phyloP scores from a whole-genome alignment of 192 early-diverging fungal genomes.

The Umbelopsis sp. region DNA sequence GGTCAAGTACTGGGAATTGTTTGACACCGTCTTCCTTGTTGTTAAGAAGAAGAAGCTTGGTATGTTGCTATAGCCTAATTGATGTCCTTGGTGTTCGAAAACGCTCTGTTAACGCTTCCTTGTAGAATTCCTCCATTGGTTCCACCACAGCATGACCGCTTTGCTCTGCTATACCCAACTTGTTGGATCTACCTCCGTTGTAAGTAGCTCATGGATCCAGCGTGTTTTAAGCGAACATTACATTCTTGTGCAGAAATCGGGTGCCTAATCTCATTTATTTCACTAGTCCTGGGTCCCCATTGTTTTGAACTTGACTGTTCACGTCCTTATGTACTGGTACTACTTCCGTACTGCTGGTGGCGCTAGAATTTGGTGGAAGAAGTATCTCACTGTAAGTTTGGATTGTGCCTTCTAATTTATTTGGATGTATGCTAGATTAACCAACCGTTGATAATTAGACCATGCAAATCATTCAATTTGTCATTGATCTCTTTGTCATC shows the following conservation, averaged over 20 bases:
- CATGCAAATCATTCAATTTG: slow-evolving; percentile 88
- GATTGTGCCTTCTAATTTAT: neutral
- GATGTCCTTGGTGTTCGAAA: neutral
- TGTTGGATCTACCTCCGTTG: slow-evolving; percentile 70
- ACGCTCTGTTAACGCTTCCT: neutral
- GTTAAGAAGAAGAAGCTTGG: slow-evolving; percentile 81
- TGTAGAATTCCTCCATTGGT: slow-evolving; percentile 87
- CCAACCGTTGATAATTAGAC: slow-evolving; percentile 31
- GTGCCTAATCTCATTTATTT: neutral
- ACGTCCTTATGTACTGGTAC: slow-evolving; percentile 93
- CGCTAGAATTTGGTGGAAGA: slow-evolving; percentile 90
- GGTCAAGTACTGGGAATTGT: slow-evolving; percentile 89
- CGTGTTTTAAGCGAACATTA: neutral
- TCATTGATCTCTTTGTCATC: slow-evolving; percentile 83
- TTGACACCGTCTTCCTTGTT: slow-evolving; percentile 87
- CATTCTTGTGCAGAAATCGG: too few species aligned
- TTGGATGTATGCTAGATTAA: too few species aligned
- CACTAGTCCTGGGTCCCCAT: slow-evolving; percentile 74
- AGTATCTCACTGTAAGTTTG: slow-evolving; percentile 68
- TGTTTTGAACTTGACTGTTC: slow-evolving; percentile 82
- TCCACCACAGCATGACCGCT: slow-evolving; percentile 92
- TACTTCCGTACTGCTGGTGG: slow-evolving; percentile 79
- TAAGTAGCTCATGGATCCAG: slow-evolving; percentile 39
- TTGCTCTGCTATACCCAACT: slow-evolving; percentile 85
- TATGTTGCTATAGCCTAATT: slow-evolving; percentile 26